phyloP scores from a whole-genome alignment of 2,329 filamentous ascomycete species.

The Shiraia sp. region DNA sequence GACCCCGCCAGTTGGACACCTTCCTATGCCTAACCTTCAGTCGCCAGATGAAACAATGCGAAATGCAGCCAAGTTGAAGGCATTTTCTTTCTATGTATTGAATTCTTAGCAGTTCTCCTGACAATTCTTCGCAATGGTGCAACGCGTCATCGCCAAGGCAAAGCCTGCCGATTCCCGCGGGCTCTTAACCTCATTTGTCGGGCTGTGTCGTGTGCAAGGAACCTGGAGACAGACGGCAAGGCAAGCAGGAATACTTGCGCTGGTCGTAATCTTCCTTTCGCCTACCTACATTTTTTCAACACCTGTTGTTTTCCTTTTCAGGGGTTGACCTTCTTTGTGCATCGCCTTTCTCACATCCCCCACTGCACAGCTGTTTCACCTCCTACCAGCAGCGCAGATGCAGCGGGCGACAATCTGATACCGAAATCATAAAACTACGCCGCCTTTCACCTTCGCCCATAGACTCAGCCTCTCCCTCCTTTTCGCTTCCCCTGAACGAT shows the following conservation, averaged over 20 bases:
- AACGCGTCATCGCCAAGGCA: slow-evolving; percentile 7
- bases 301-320: neutral
- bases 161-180: slow-evolving; percentile 3
- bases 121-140: neutral
- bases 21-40: no score
- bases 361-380: neutral
- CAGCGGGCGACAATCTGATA: no score
- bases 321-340: neutral
- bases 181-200: slow-evolving; percentile 4
- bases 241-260: slow-evolving; percentile 1
- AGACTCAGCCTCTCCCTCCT: slow-evolving; percentile 6
- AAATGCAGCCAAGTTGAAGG: no score
- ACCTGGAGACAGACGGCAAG: neutral
- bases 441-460: slow-evolving; percentile 2
- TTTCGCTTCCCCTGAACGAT: slow-evolving; percentile 10
- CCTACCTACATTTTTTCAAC: neutral
- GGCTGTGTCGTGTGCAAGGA: slow-evolving; percentile 6
- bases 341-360: neutral
- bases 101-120: no score
- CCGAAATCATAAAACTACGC: no score
- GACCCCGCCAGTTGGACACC: no score
- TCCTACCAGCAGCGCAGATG: slow-evolving; percentile 13
- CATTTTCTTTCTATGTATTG: no score
- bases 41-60: no score
- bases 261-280: slow-evolving; percentile 2